Base-by-base conservation (phyloP, 2,329 filamentous ascomycete genomes). In the Alternaria triticina region DNA sequence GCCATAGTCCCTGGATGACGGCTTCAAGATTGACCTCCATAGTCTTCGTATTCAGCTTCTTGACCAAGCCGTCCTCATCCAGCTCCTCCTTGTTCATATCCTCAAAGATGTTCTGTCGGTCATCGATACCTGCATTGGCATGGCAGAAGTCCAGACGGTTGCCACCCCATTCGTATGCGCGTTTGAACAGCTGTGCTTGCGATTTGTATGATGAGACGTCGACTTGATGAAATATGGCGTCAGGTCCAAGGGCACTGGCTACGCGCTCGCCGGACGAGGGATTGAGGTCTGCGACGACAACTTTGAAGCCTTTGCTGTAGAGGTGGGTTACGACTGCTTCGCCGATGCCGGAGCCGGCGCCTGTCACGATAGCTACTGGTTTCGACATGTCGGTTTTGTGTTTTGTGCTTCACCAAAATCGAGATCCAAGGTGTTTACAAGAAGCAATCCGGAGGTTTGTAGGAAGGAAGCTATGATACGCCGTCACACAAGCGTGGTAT, bases 201-300 rank as follows among this genome's bases (percentile, higher is more conserved):
- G 77, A 73, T 4, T 66, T 58, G 67, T 81, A 83, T 9, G 75
- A 77, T 4, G 82, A 75, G 6, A 83, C 80, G 58, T 84, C 81
- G 54, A 72, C 75, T 59, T 75, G 71, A 58, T 82, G 74, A 72
- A 79, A 83, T 23, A 69, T 73, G 20, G 73, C 71, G 55, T 74
- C 58, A 6, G 72, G 64, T 9, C 73, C 75, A n/a, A 79, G 72
- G 3, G 64, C 56, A 13, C 63, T 44, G 20, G 75, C 72, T 6
- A 80, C 79, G 30, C 61, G 69, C 13, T 57, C 45, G 44, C 74
- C 72, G 1, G 74, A 70, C 1, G 59, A 57, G 1, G 74, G 61
- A 54, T 84, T 82, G 45, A 84, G 64, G 62, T 85, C 83, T 17
- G 79, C 81, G 65, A 84, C 79, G n/a, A 81, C 76, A 33, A 84